A percentile compares a stretch with the other conserved stretches of the same genome.
phyloP scores from a whole-genome alignment of 371 early-diverging fungal species.

The Lichtheimia corymbifera region DNA sequence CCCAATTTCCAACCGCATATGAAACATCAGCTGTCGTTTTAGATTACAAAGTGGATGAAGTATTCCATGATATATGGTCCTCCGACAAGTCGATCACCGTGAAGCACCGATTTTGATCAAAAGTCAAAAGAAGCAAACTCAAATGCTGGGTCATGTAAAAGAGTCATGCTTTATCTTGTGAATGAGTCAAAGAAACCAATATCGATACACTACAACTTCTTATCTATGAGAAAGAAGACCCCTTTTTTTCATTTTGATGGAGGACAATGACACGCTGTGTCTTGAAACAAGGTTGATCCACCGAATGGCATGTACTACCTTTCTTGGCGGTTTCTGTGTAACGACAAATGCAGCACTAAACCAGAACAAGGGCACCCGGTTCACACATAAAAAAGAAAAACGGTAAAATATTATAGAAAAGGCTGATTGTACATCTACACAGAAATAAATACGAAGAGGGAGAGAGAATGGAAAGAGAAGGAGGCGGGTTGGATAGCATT shows the following conservation, averaged over 20 bases:
- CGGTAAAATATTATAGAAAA: background rate
- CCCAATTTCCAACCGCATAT: too few relatives aligned
- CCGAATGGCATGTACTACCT: slow-evolving; percentile 2
- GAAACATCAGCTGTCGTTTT: slow-evolving; percentile 80
- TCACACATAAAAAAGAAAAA: background rate
- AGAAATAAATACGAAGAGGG: slow-evolving; percentile 1
- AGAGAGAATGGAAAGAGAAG: background rate
- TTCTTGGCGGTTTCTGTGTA: background rate
- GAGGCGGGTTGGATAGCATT: background rate
- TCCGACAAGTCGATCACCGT: slow-evolving; percentile 54
- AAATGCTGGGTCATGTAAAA: too few relatives aligned
- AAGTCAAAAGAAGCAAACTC: too few relatives aligned
- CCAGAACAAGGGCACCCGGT: slow-evolving; percentile 4
- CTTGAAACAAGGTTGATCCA: slow-evolving; percentile 5
- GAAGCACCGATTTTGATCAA: background rate
- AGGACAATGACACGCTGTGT: slow-evolving; percentile 7
- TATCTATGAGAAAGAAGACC: too few relatives aligned
- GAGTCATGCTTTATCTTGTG: too few relatives aligned
- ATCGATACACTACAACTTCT: too few relatives aligned
- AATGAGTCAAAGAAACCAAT: too few relatives aligned
- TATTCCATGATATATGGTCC: slow-evolving; percentile 58
- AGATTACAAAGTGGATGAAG: slow-evolving; percentile 84
- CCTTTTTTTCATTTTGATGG: too few relatives aligned
- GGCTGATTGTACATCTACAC: slow-evolving; percentile 4
- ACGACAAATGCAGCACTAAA: slow-evolving; percentile 2